Conservation (phyloP, 371 early-diverging fungal genomes). For the Rhizopus stolonifer region DNA sequence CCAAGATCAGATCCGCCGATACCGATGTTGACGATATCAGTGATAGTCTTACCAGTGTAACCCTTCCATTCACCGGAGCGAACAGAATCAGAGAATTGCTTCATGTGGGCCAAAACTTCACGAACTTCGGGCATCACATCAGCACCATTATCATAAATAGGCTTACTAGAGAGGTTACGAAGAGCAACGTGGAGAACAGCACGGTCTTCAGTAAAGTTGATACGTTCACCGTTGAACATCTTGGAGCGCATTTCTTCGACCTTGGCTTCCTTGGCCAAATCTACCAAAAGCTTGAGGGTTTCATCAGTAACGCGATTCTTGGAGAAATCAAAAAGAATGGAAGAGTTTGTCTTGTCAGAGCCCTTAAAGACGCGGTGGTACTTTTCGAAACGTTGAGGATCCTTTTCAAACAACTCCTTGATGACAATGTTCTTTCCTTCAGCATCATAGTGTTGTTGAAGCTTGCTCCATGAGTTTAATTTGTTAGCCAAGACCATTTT, state of each 20-base stretch:
- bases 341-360: slow-evolving; percentile 55
- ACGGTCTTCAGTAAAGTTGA: slow-evolving; percentile 98
- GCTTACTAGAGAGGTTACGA: slow-evolving; percentile 81
- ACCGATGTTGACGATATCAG: slow-evolving; percentile 98
- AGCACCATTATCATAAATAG: slow-evolving; percentile 80
- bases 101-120: slow-evolving; percentile 93
- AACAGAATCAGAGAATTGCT: slow-evolving; percentile 78
- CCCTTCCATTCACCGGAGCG: slow-evolving; percentile 92
- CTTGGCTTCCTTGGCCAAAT: slow-evolving; percentile 82
- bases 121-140: slow-evolving; percentile 95
- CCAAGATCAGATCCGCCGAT: slow-evolving; percentile 99
- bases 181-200: slow-evolving; percentile 97
- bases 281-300: slow-evolving; percentile 75
- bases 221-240: slow-evolving; percentile 95
- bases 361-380: slow-evolving; percentile 77
- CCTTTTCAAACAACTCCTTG: slow-evolving; percentile 75
- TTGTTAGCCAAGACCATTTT: slow-evolving; percentile 72
- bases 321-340: slow-evolving; percentile 89
- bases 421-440: slow-evolving; percentile 73
- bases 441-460: slow-evolving; percentile 83
- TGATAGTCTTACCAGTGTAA: slow-evolving; percentile 91
- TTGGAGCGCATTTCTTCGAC: slow-evolving; percentile 83
- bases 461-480: slow-evolving; percentile 78
- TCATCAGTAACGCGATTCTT: slow-evolving; percentile 89
- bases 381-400: slow-evolving; percentile 75